Conservation (phyloP, 139 green algal species). For the Chlamydomonas asymmetrica region DNA sequence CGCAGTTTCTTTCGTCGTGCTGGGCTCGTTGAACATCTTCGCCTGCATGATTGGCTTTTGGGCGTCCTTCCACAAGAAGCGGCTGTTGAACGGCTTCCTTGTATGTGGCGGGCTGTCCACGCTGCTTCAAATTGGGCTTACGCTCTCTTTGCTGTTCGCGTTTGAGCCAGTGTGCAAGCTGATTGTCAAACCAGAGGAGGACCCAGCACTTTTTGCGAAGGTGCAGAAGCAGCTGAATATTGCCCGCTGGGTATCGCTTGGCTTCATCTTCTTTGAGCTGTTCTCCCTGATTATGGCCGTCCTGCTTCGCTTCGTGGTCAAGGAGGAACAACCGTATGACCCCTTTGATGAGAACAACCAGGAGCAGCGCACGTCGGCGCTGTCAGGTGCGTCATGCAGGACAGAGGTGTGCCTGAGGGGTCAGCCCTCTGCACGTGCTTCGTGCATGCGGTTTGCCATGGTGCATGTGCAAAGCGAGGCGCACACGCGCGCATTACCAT, state of each 20-base stretch:
- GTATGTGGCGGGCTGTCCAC: slow-evolving; percentile 33
- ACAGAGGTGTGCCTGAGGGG: too few species aligned
- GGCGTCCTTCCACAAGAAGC: slow-evolving; percentile 47
- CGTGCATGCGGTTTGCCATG: too few species aligned
- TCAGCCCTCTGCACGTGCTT: too few species aligned
- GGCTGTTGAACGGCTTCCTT: slow-evolving; percentile 37
- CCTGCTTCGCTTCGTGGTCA: slow-evolving; percentile 27
- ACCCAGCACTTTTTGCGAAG: too few species aligned
- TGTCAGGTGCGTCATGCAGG: too few species aligned
- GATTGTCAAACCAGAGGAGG: too few species aligned
- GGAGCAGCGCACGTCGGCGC: slow-evolving; percentile 15
- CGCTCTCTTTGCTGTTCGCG: slow-evolving; percentile 16
- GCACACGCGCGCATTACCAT: too few species aligned
- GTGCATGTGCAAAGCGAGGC: too few species aligned
- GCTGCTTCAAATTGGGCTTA: slow-evolving; percentile 21
- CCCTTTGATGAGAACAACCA: slow-evolving; percentile 3
- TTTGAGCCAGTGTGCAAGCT: slow-evolving; percentile 15
- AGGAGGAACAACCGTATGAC: slow-evolving; percentile 29
- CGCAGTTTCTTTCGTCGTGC: slow-evolving; percentile 44
- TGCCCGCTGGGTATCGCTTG: slow-evolving; percentile 32
- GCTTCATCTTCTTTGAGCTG: slow-evolving; percentile 42
- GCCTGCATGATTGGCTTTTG: slow-evolving; percentile 35
- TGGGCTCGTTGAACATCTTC: slow-evolving; percentile 40
- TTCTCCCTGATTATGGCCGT: slow-evolving; percentile 31
- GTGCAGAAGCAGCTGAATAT: slow-evolving; percentile 30